Percentiles rank a stretch among this genome's conserved stretches.
Evolutionary conservation across 495 filamentous ascomycete genomes (phyloP).

Genomic region (Cladorrhinum samala): DNA sequence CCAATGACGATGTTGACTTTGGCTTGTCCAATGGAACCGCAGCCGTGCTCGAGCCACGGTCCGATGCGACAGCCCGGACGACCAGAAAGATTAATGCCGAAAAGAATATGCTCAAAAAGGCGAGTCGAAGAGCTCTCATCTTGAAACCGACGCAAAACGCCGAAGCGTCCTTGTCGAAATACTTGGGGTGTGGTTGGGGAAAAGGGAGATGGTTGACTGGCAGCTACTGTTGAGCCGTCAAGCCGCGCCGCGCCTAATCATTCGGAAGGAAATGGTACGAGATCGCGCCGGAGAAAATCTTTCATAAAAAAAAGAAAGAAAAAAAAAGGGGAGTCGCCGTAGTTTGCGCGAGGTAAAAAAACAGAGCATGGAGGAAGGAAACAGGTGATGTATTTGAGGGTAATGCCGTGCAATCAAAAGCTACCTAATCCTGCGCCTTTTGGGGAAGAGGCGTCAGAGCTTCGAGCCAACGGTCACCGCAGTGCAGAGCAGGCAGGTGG

Average conservation of each 20-base stretch:
- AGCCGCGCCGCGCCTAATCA: conserved; percentile 6
- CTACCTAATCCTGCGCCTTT: background rate
- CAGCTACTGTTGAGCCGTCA: conserved; percentile 9
- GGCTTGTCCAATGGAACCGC: conserved; percentile 8
- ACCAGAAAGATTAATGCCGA: conserved; percentile 43
- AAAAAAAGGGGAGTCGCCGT: background rate
- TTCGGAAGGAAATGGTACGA: background rate
- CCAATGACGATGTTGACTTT: conserved; percentile 20
- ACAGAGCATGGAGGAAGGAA: background rate
- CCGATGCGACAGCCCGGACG: conserved; percentile 36
- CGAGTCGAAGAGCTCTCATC: conserved; percentile 44
- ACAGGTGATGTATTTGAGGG: background rate
- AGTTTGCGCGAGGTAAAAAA: background rate
- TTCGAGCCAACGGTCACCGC: no score
- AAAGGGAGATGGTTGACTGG: background rate
- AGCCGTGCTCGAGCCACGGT: conserved; percentile 20
- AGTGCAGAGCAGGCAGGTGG: background rate
- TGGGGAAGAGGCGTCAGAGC: background rate
- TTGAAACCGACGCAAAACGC: conserved; percentile 11
- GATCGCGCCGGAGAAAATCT: background rate
- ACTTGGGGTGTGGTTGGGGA: background rate
- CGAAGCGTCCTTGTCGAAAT: background rate
- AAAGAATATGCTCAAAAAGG: conserved; percentile 41
- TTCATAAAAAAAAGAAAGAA: background rate
- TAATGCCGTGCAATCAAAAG: background rate